Conservation (phyloP, 306 rosid genomes). For the Potentilla sterilis region DNA sequence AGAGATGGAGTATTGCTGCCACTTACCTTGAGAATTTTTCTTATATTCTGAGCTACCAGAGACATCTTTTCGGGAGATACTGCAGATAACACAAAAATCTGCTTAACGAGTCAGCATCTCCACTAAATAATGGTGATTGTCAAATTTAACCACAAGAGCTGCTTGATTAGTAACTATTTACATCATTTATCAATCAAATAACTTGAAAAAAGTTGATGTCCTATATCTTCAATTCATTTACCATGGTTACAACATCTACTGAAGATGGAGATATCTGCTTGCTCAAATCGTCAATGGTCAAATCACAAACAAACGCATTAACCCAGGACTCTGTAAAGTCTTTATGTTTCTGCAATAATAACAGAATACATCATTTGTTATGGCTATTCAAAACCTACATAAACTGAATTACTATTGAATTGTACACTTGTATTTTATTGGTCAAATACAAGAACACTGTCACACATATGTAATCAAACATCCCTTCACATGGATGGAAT, state of each 20-base stretch:
- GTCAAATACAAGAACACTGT: slow-evolving; percentile 2
- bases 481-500: not conserved
- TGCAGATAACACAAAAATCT: slow-evolving; percentile 96
- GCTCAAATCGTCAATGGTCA: slow-evolving; percentile 78
- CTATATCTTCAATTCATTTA: slow-evolving; percentile 35
- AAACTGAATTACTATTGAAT: not conserved
- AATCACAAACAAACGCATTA: slow-evolving; percentile 78
- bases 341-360: slow-evolving; percentile 59
- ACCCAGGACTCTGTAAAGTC: slow-evolving; percentile 70
- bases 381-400: not conserved
- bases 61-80: slow-evolving; percentile 95
- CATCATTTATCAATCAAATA: slow-evolving; percentile 11
- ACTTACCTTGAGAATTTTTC: slow-evolving; percentile 70
- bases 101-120: slow-evolving; percentile 76
- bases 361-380: slow-evolving; percentile 12
- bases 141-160: slow-evolving; percentile 24
- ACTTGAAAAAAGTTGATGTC: slow-evolving; percentile 12
- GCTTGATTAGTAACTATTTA: slow-evolving; percentile 17
- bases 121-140: slow-evolving; percentile 18
- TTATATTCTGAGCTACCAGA: slow-evolving; percentile 64
- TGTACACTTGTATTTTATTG: not conserved
- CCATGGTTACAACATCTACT: slow-evolving; percentile 86
- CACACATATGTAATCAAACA: slow-evolving; percentile 2
- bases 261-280: slow-evolving; percentile 64
- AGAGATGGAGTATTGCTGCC: not conserved